Conservation (phyloP, 2,329 filamentous ascomycete species). For the Cytospora leucostoma region DNA sequence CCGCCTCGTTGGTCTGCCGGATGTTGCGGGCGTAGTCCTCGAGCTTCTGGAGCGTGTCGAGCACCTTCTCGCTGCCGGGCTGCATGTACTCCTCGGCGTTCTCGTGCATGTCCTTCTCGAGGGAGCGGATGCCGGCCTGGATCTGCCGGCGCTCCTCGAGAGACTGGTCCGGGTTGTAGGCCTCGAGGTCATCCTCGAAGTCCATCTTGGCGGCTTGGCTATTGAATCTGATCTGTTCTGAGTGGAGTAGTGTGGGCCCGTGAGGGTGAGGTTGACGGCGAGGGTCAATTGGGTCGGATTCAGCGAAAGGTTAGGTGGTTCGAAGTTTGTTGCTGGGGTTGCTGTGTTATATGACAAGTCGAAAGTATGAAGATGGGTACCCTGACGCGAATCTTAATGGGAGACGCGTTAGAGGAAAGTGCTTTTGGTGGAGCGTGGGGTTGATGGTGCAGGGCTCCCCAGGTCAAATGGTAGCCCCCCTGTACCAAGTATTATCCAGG, state of each 20-base stretch:
- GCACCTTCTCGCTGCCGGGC: conserved; percentile 64
- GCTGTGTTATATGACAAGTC: not conserved
- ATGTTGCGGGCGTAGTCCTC: conserved; percentile 68
- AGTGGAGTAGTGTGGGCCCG: not conserved
- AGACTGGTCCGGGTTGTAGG: conserved; percentile 83
- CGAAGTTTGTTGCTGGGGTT: not conserved
- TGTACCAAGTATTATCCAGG: not conserved
- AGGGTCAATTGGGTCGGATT: not conserved
- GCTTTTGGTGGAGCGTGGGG: conserved; percentile 11
- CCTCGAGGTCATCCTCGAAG: conserved; percentile 40
- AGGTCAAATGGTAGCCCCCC: not conserved
- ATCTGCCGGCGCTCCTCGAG: conserved; percentile 70
- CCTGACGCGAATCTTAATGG: conserved; percentile 18
- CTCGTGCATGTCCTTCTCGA: conserved; percentile 64
- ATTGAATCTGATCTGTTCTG: not conserved
- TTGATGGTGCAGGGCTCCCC: not conserved
- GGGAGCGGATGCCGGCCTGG: conserved; percentile 68
- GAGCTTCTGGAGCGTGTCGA: conserved; percentile 65
- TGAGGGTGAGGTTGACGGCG: not conserved
- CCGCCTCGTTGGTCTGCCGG: conserved; percentile 87
- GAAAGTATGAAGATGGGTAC: not conserved
- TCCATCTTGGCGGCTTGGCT: conserved; percentile 29
- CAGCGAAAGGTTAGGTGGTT: not conserved
- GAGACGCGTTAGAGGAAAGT: conserved; percentile 16
- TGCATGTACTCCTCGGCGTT: conserved; percentile 71